Conservation (phyloP, 257 asterid species). For the Lithospermum erythrorhizon region DNA sequence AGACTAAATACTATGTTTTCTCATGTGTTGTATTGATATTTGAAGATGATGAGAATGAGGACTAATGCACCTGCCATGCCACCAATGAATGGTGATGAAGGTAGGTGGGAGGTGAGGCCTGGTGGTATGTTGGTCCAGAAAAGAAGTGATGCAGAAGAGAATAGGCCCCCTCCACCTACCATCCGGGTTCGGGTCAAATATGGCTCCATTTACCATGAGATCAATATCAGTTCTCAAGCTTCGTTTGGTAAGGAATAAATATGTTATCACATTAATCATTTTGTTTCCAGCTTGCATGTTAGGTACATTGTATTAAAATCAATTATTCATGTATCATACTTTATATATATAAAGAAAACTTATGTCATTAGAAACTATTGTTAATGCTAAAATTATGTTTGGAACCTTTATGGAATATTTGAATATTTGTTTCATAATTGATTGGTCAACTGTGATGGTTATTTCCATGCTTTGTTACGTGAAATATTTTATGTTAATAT, state of each 20-base stretch:
- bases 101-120: constrained; percentile 71
- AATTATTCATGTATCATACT: no score
- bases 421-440: no score
- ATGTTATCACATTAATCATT: not conserved
- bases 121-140: constrained; percentile 94
- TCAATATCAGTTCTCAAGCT: constrained; percentile 62
- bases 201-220: constrained; percentile 59
- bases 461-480: no score
- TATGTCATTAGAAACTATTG: no score
- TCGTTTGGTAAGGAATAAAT: constrained; percentile 45
- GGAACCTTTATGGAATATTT: no score
- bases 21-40: not conserved
- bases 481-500: no score
- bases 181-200: constrained; percentile 81
- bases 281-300: no score
- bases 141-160: constrained; percentile 44
- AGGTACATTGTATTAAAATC: no score
- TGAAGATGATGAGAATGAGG: constrained; percentile 45
- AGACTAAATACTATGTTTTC: not conserved
- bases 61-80: no score
- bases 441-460: no score
- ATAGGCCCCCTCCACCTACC: constrained; percentile 51
- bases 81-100: constrained; percentile 6
- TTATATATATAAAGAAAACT: no score
- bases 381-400: no score